phyloP scores from a whole-genome alignment of 1,139 yeast genomes.

The Lodderomyces jiufengensis region DNA sequence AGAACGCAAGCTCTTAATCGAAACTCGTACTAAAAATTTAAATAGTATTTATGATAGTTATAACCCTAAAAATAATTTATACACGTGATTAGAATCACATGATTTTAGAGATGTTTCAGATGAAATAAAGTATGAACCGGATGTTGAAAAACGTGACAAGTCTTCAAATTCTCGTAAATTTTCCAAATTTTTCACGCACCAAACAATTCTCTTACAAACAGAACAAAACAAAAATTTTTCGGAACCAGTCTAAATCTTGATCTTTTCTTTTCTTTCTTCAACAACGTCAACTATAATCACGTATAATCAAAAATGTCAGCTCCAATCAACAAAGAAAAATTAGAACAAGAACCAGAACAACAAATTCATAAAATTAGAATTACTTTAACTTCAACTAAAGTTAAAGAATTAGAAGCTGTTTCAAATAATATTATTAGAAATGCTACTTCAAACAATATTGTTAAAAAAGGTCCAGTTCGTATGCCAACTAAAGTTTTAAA shows the following conservation, averaged over 20 bases:
- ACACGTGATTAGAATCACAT: background rate
- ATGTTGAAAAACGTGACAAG: too few relatives aligned
- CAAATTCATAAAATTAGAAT: constrained; percentile 97
- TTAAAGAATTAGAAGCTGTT: constrained; percentile 93
- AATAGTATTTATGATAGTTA: too few relatives aligned
- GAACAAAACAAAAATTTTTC: constrained; percentile 9
- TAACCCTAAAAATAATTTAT: background rate
- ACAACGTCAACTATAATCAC: constrained; percentile 42
- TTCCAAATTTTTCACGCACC: too few relatives aligned
- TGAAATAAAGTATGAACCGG: too few relatives aligned
- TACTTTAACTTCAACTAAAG: constrained; percentile 98
- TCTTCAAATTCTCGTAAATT: too few relatives aligned
- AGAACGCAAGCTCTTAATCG: too few relatives aligned
- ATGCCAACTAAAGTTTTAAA: constrained; percentile 98
- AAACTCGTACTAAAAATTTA: too few relatives aligned
- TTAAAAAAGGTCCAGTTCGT: constrained; percentile 98
- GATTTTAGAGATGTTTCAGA: background rate
- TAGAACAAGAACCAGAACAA: constrained; percentile 68
- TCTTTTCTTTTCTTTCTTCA: constrained; percentile 16
- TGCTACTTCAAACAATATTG: constrained; percentile 78
- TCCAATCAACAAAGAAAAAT: constrained; percentile 75
- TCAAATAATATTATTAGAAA: constrained; percentile 86
- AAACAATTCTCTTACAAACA: too few relatives aligned
- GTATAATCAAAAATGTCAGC: constrained; percentile 59
- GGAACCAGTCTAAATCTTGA: background rate